Base-by-base conservation (phyloP, 371 early-diverging fungal species). In the Mortierella sp. region DNA sequence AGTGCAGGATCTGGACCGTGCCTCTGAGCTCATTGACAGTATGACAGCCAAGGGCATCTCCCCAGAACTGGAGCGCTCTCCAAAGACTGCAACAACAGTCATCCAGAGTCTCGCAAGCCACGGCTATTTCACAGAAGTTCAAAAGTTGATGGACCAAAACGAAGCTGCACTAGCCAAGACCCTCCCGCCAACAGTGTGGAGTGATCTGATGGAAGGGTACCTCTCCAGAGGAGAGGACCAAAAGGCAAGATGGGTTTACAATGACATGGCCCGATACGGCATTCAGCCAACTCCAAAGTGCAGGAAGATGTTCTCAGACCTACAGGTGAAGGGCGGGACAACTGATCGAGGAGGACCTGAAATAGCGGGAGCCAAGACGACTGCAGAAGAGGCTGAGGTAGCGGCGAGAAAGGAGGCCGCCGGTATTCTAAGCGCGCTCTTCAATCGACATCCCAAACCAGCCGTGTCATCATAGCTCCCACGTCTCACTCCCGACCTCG, bases 101-200 rank as follows among this genome's bases (percentile, higher is more conserved):
- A 16, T 76, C 9, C 60, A 55, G 25, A 49, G 51, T 0, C 49
- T 76, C 50, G 39, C 51, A 2, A 3, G 54, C 5, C 61, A 69
- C 10, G 77, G 77, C 2, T 76, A 65, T 29, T 47, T 76, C 27
- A 69, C 77, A n/a, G 77, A 76, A 54, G 58, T 63, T 2, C 60
- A 65, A 47, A 60, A 56, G 22, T 31, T 76, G 7, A 27, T 76
- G 14, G 57, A 57, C 5, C 69, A 69, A 21, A 64, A 57, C 22
- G 77, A 76, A 9, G 69, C 69, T 1, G 59, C 65, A 2, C 43
- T 76, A 16, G 70, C 65, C 13, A 63, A 61, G 21, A 46, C 45
- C 17, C 37, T 76, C 10, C 53, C 74, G 2, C 43, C 43, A 25
- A 34, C 54, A 7, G 46, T 40, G 13, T 76, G 77, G 77, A 51